Percentiles rank a stretch among this genome's conserved stretches.
phyloP scores from a whole-genome alignment of 306 rosid species.

The Calophaca sinica region DNA sequence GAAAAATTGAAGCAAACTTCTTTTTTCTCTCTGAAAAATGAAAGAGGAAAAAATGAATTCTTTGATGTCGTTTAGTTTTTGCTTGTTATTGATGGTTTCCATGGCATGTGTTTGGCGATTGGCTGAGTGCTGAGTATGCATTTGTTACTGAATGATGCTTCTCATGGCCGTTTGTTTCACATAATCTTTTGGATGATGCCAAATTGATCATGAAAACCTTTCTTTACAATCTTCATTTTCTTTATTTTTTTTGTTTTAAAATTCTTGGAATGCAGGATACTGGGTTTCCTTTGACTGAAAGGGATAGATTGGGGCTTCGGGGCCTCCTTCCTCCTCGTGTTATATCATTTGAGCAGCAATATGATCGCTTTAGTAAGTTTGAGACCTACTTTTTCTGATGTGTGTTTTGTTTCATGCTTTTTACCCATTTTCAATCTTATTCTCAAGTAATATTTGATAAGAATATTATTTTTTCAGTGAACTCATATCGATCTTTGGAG shows the following conservation, averaged over 20 bases:
- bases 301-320: constrained; percentile 96
- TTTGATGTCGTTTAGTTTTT: not conserved
- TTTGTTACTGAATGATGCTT: constrained; percentile 33
- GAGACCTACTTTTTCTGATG: constrained; percentile 30
- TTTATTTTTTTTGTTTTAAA: not conserved
- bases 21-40: not conserved
- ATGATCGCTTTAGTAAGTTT: constrained; percentile 90
- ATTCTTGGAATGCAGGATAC: constrained; percentile 77
- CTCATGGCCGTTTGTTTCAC: constrained; percentile 29
- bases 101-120: constrained; percentile 24
- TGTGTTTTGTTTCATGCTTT: constrained; percentile 25
- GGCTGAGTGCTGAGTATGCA: constrained; percentile 7
- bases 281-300: constrained; percentile 92
- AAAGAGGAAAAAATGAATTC: not conserved
- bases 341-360: constrained; percentile 94
- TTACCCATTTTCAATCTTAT: constrained; percentile 4
- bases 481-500: constrained; percentile 91
- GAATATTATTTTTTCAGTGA: constrained; percentile 58
- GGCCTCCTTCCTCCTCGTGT: constrained; percentile 99
- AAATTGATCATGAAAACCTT: constrained; percentile 13
- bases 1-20: constrained; percentile 3
- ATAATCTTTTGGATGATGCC: constrained; percentile 32
- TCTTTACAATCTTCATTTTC: not conserved
- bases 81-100: not conserved
- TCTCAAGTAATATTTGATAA: constrained; percentile 20